Percentiles rank a stretch among this genome's conserved stretches.
These are phyloP conservation scores for Xylariaceae sp. DNA, from an alignment of 2,329 filamentous ascomycete genomes.

Conservation along the genomic window DNA sequence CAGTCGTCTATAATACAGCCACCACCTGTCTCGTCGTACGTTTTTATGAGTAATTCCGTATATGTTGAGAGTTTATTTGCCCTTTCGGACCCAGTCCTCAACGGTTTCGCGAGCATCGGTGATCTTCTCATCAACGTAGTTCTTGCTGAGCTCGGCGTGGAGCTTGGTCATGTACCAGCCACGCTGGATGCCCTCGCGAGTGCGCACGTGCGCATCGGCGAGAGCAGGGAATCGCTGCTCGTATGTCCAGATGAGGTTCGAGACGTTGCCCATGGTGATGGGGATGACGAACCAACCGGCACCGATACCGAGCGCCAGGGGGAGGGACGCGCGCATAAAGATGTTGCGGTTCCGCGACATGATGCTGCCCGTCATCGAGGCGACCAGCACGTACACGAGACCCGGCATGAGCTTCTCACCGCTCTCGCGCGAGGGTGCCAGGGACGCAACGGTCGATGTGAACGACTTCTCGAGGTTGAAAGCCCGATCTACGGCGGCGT, in stretches of 20 bases:
- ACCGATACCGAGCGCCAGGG: constrained; percentile 72
- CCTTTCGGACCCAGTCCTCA: constrained; percentile 89
- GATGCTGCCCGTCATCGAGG: constrained; percentile 92
- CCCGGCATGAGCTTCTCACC: constrained; percentile 89
- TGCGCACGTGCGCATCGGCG: constrained; percentile 71
- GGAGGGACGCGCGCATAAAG: constrained; percentile 69
- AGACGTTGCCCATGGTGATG: constrained; percentile 83
- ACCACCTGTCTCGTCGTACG: not conserved
- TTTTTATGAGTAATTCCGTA: not conserved
- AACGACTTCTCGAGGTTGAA: constrained; percentile 85
- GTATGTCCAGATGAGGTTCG: constrained; percentile 82
- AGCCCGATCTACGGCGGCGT: constrained; percentile 71
- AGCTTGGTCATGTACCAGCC: constrained; percentile 69
- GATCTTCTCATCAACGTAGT: constrained; percentile 76
- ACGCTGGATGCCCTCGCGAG: constrained; percentile 63
- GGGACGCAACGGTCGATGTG: constrained; percentile 79
- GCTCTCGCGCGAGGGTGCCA: constrained; percentile 79
- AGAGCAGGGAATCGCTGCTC: constrained; percentile 83
- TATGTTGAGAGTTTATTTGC: constrained; percentile 51
- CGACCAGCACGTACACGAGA: constrained; percentile 84
- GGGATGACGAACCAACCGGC: constrained; percentile 83
- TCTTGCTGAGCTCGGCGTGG: constrained; percentile 64
- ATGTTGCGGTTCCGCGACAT: constrained; percentile 83
- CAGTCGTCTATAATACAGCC: constrained; percentile 28
- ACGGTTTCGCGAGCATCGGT: constrained; percentile 67